Conservation (phyloP, 208 protist genomes). For the Entamoeba dispar region DNA sequence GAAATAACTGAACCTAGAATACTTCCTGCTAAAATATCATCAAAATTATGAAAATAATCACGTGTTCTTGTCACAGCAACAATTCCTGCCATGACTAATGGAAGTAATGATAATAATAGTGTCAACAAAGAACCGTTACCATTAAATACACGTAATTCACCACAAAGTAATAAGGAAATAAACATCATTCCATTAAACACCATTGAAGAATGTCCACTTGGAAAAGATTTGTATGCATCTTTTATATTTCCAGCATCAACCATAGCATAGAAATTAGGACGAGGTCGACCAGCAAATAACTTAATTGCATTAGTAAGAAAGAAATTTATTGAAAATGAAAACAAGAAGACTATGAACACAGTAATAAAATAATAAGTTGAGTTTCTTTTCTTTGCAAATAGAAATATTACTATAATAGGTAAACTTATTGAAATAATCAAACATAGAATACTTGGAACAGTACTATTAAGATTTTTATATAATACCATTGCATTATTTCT, state of each 20-base stretch:
- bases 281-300: neutral
- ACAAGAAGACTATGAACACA: neutral
- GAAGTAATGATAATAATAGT: neutral
- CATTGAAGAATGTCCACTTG: neutral
- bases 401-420: neutral
- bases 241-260: neutral
- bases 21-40: neutral
- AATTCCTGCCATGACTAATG: neutral
- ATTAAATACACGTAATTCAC: neutral
- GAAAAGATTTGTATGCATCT: neutral
- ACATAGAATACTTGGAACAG: neutral
- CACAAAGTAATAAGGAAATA: neutral
- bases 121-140: neutral
- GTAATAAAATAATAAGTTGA: neutral
- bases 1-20: neutral
- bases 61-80: neutral
- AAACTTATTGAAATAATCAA: neutral
- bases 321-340: neutral
- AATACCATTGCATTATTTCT: neutral
- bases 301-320: neutral
- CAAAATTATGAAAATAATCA: neutral
- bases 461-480: neutral
- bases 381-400: neutral
- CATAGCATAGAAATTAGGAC: neutral
- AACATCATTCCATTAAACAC: neutral